Conservation (phyloP, 257 asterid genomes). For the Scutellaria baicalensis region DNA sequence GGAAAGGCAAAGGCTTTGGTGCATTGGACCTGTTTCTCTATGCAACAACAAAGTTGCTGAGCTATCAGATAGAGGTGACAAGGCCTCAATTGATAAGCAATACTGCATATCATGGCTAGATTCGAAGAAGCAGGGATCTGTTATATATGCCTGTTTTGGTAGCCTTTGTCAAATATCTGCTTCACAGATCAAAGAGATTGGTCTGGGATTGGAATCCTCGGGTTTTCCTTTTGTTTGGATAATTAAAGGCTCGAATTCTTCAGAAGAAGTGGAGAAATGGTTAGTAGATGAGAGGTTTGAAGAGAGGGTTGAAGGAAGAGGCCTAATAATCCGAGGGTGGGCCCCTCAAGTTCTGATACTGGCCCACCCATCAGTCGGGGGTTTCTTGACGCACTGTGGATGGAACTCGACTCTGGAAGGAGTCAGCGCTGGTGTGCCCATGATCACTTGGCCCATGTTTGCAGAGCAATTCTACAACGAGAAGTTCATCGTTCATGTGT, state of each 20-base stretch:
- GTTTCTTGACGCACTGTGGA: slow-evolving; percentile 30
- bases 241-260: slow-evolving; percentile 13
- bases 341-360: slow-evolving; percentile 37
- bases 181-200: slow-evolving; percentile 24
- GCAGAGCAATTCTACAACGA: slow-evolving; percentile 32
- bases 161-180: slow-evolving; percentile 26
- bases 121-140: slow-evolving; percentile 14
- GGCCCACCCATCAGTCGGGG: slow-evolving; percentile 24
- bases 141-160: slow-evolving; percentile 32
- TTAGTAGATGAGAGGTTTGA: slow-evolving; percentile 10
- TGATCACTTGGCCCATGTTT: slow-evolving; percentile 32
- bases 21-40: slow-evolving; percentile 49
- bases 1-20: slow-evolving; percentile 28
- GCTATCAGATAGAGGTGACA: slow-evolving; percentile 9
- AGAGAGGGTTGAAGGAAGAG: slow-evolving; percentile 17
- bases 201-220: slow-evolving; percentile 26
- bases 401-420: slow-evolving; percentile 33
- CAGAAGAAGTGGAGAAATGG: slow-evolving; percentile 22
- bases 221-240: slow-evolving; percentile 24
- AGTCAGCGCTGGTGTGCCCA: slow-evolving; percentile 19
- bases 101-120: slow-evolving; percentile 27
- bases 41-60: slow-evolving; percentile 14
- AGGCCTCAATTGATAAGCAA: slow-evolving; percentile 14
- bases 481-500: slow-evolving; percentile 19
- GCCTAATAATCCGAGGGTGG: slow-evolving; percentile 35